phyloP scores from a whole-genome alignment of 177 flowering plant genomes.

The Tripterygium wilfordii region DNA sequence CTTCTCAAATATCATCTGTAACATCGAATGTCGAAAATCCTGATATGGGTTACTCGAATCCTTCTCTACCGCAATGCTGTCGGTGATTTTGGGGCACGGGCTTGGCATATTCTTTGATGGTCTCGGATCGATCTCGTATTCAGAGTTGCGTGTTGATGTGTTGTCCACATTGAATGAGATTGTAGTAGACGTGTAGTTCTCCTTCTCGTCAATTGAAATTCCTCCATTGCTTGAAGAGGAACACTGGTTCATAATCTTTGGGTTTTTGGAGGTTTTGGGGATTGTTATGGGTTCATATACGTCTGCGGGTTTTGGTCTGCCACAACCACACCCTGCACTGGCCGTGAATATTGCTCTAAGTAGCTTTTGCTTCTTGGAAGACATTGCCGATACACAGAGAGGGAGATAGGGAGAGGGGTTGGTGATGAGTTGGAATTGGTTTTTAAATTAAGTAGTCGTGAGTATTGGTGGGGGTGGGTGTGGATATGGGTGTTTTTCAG shows the following conservation, averaged over 20 bases:
- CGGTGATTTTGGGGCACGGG: slow-evolving; percentile 4
- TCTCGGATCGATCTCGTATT: slow-evolving; percentile 5
- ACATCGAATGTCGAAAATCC: slow-evolving; percentile 74
- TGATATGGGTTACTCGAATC: slow-evolving; percentile 65
- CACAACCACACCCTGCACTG: slow-evolving; percentile 19
- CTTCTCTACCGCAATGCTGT: slow-evolving; percentile 58
- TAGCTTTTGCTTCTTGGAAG: slow-evolving; percentile 10
- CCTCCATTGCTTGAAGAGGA: slow-evolving; percentile 8
- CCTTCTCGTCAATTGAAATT: background rate
- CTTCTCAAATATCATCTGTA: slow-evolving; percentile 69
- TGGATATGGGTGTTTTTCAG: too few relatives aligned
- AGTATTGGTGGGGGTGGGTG: too few relatives aligned
- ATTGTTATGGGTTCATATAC: slow-evolving; percentile 14
- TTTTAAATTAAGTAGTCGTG: too few relatives aligned
- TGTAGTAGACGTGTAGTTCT: background rate
- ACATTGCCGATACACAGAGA: slow-evolving; percentile 6
- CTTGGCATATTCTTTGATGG: background rate
- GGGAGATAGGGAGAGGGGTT: background rate
- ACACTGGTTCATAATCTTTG: background rate
- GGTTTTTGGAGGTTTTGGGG: slow-evolving; percentile 3
- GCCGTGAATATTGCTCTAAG: slow-evolving; percentile 12
- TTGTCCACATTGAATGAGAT: background rate
- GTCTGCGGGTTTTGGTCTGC: slow-evolving; percentile 15
- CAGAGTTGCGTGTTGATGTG: slow-evolving; percentile 5
- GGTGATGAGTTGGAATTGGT: too few relatives aligned